Evolutionary conservation across 495 filamentous ascomycete genomes (phyloP).

Genomic region (Hapsidospora chrysogenum): DNA sequence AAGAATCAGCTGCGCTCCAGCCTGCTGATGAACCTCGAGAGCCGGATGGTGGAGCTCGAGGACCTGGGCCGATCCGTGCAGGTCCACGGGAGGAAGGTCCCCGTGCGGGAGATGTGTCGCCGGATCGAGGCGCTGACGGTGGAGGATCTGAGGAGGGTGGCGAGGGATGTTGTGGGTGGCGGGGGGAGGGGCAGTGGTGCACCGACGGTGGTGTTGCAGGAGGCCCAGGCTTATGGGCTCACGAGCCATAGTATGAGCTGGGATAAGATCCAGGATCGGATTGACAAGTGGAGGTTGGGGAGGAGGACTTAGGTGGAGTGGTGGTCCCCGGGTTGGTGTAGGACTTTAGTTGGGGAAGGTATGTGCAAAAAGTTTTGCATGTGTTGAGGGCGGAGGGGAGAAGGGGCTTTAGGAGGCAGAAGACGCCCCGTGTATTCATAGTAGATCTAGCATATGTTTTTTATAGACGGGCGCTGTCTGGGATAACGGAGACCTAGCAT

Average conservation of each 20-base stretch:
- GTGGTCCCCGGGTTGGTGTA: too few relatives aligned
- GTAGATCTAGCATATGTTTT: too few relatives aligned
- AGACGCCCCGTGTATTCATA: too few relatives aligned
- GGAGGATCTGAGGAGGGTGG: slow-evolving; percentile 72
- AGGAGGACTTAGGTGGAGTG: too few relatives aligned
- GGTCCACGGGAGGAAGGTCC: slow-evolving; percentile 80
- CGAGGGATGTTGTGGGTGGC: slow-evolving; percentile 60
- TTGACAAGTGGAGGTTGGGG: slow-evolving; percentile 71
- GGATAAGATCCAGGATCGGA: slow-evolving; percentile 76
- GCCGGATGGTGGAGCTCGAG: slow-evolving; percentile 95
- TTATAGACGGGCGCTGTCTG: too few relatives aligned
- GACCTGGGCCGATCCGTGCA: slow-evolving; percentile 93
- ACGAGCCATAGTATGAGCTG: slow-evolving; percentile 46
- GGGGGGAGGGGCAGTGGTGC: slow-evolving; percentile 64
- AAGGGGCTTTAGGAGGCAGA: too few relatives aligned
- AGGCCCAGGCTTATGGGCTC: slow-evolving; percentile 42
- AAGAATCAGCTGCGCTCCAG: slow-evolving; percentile 93
- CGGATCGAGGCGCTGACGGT: slow-evolving; percentile 73
- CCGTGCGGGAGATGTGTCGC: slow-evolving; percentile 81
- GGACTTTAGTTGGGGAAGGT: too few relatives aligned
- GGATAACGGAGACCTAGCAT: too few relatives aligned
- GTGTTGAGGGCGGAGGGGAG: too few relatives aligned
- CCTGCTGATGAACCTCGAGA: slow-evolving; percentile 95
- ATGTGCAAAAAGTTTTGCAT: too few relatives aligned
- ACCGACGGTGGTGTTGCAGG: slow-evolving; percentile 90